Evolutionary conservation across 2,329 filamentous ascomycete species (phyloP).

Genomic region (Eutypella sp.): DNA sequence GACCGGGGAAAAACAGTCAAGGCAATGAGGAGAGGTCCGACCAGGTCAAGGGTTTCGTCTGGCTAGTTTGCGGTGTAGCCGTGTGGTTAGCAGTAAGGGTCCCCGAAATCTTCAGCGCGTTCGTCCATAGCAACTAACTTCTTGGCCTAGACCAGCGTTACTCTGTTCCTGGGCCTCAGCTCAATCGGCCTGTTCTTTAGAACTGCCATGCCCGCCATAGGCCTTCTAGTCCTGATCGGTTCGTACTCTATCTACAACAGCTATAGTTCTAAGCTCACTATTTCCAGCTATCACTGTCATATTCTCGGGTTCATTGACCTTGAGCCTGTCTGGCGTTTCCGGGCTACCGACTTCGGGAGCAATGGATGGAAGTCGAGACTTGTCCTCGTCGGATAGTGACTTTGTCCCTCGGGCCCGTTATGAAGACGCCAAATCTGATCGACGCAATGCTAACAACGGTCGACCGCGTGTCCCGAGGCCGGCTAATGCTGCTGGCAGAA

Average conservation of each 20-base stretch:
- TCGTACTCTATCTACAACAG: slow-evolving; percentile 17
- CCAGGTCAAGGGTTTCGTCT: slow-evolving; percentile 36
- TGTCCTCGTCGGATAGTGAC: slow-evolving; percentile 36
- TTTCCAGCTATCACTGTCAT: slow-evolving; percentile 34
- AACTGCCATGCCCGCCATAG: slow-evolving; percentile 47
- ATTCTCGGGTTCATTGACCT: slow-evolving; percentile 31
- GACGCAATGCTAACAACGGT: slow-evolving; percentile 12
- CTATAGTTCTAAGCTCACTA: slow-evolving; percentile 10
- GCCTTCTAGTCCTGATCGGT: slow-evolving; percentile 46
- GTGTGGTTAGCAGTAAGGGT: slow-evolving; percentile 50
- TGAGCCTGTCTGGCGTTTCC: slow-evolving; percentile 27
- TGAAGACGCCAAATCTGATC: slow-evolving; percentile 41
- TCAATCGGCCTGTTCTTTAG: slow-evolving; percentile 38
- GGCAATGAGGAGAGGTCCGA: slow-evolving; percentile 20
- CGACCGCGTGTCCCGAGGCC: slow-evolving; percentile 36
- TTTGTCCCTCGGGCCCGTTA: slow-evolving; percentile 42
- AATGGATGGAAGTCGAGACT: slow-evolving; percentile 31
- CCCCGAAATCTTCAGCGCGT: slow-evolving; percentile 5
- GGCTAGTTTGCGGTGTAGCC: slow-evolving; percentile 39
- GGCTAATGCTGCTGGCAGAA: slow-evolving; percentile 31
- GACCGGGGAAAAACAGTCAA: slow-evolving; percentile 28
- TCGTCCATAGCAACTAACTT: slow-evolving; percentile 8
- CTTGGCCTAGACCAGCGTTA: slow-evolving; percentile 41
- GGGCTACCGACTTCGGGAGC: slow-evolving; percentile 36
- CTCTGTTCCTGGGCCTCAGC: slow-evolving; percentile 44